Conservation (phyloP, 306 rosid species). For the Acacia crassicarpa region DNA sequence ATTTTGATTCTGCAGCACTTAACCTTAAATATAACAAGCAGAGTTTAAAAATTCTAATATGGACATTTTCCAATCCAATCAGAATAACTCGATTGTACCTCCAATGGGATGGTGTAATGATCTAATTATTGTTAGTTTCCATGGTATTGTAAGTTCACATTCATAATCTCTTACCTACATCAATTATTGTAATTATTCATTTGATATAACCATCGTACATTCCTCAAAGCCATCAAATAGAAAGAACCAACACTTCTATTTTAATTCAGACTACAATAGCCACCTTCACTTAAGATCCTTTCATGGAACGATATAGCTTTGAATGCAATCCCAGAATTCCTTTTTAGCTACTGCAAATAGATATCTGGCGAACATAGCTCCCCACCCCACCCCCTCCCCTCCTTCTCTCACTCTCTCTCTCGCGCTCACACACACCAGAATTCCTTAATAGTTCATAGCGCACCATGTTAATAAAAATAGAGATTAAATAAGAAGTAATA, state of each 20-base stretch:
- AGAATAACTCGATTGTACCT: neutral
- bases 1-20: conserved; percentile 12
- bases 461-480: neutral
- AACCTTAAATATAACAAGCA: conserved; percentile 17
- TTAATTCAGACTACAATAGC: conserved; percentile 14
- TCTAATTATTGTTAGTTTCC: conserved; percentile 4
- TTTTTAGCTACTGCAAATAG: conserved; percentile 16
- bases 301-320: conserved; percentile 18
- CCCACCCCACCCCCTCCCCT: too few relatives aligned
- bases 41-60: neutral
- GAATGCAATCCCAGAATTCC: neutral
- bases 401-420: neutral
- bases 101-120: neutral
- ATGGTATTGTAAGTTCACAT: conserved; percentile 17
- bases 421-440: neutral
- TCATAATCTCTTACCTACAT: neutral
- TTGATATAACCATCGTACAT: conserved; percentile 5
- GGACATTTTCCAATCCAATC: neutral
- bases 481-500: neutral
- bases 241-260: neutral
- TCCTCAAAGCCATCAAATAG: neutral
- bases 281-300: conserved; percentile 1
- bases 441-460: neutral
- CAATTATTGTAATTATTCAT: neutral
- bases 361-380: conserved; percentile 3